Percentiles rank a stretch among this genome's conserved stretches.
phyloP scores from a whole-genome alignment of 23 red algal genomes.

The Gracilaria gracilis region DNA sequence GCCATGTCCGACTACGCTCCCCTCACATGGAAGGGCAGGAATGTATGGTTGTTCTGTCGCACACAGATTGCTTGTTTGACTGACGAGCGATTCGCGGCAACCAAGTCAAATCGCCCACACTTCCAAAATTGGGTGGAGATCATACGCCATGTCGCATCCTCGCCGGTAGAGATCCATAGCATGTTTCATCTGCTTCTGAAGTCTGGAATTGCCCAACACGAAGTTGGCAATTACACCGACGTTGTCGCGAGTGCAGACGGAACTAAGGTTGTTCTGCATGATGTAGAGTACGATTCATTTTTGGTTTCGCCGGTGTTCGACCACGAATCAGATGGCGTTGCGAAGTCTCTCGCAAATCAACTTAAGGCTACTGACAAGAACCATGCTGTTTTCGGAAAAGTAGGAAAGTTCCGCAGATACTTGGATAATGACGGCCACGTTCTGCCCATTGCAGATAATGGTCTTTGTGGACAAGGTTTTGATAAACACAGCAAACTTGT shows the following conservation, averaged over 20 bases:
- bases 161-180: constrained; percentile 58
- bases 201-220: constrained; percentile 48
- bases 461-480: constrained; percentile 28
- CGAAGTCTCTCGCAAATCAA: constrained; percentile 31
- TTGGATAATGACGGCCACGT: constrained; percentile 9
- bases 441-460: constrained; percentile 17
- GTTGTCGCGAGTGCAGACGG: background rate
- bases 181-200: constrained; percentile 50
- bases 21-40: constrained; percentile 29
- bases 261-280: background rate
- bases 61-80: constrained; percentile 15
- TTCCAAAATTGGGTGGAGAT: constrained; percentile 18
- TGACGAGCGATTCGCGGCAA: background rate
- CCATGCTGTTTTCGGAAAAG: background rate
- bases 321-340: background rate
- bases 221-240: background rate
- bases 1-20: constrained; percentile 29
- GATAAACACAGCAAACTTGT: background rate
- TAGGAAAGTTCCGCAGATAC: constrained; percentile 41
- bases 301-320: constrained; percentile 43
- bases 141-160: constrained; percentile 40
- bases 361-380: background rate
- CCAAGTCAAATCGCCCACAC: background rate
- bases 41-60: constrained; percentile 25
- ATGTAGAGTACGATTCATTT: constrained; percentile 30